Evolutionary conservation across 257 asterid species (phyloP).

Genomic region (Cruciata laevipes): DNA sequence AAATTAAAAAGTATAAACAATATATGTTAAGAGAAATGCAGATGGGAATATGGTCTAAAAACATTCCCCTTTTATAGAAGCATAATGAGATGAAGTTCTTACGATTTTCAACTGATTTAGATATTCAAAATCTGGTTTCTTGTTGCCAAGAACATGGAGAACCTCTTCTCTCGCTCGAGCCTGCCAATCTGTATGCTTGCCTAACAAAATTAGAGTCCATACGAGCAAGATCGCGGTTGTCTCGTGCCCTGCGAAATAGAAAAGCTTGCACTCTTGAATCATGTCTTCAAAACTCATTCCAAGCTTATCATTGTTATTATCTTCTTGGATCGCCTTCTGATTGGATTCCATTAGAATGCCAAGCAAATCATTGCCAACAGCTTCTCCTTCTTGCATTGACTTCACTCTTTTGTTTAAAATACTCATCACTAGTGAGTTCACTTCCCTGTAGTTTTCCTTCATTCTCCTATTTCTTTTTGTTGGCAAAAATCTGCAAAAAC

Average conservation of each 20-base stretch:
- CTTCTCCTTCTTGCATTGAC: constrained; percentile 13
- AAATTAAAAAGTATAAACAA: not conserved
- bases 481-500: constrained; percentile 6
- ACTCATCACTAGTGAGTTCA: constrained; percentile 5
- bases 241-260: constrained; percentile 30
- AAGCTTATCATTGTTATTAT: constrained; percentile 9
- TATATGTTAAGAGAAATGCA: too few species aligned
- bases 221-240: constrained; percentile 23
- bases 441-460: constrained; percentile 14
- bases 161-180: constrained; percentile 25
- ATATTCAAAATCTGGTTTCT: constrained; percentile 16
- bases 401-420: constrained; percentile 7
- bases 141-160: constrained; percentile 11
- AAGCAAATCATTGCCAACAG: constrained; percentile 19
- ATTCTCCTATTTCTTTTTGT: constrained; percentile 14
- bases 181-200: constrained; percentile 24
- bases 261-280: constrained; percentile 29
- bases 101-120: constrained; percentile 23
- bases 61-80: too few species aligned
- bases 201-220: constrained; percentile 24
- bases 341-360: constrained; percentile 21
- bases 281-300: constrained; percentile 26
- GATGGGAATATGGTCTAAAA: too few species aligned
- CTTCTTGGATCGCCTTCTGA: constrained; percentile 16
- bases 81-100: not conserved